A percentile compares a stretch with the other conserved stretches of the same genome.
phyloP scores from a whole-genome alignment of 306 rosid species.

The Lotus japonicus region DNA sequence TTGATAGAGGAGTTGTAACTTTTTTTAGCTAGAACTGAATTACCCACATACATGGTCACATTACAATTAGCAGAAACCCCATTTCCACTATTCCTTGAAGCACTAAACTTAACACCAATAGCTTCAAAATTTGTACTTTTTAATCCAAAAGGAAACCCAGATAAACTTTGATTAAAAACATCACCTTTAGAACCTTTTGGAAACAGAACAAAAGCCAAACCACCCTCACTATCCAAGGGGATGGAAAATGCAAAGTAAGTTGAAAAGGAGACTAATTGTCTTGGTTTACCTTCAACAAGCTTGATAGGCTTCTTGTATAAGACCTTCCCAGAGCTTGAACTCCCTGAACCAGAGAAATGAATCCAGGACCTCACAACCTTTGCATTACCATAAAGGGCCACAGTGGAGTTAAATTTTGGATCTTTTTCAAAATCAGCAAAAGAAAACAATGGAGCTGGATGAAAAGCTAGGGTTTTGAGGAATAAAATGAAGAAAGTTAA shows the following conservation, averaged over 20 bases:
- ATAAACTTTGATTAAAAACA: conserved; percentile 33
- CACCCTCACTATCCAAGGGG: conserved; percentile 35
- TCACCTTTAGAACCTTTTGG: conserved; percentile 45
- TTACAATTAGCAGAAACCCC: conserved; percentile 26
- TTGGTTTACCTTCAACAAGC: conserved; percentile 70
- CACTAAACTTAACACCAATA: conserved; percentile 39
- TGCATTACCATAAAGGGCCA: conserved; percentile 66
- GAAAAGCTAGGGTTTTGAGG: conserved; percentile 40
- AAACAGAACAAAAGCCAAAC: conserved; percentile 62
- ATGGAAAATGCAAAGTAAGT: conserved; percentile 63
- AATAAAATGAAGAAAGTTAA: conserved; percentile 33
- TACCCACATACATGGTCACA: conserved; percentile 42
- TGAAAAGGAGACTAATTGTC: conserved; percentile 58
- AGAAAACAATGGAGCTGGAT: conserved; percentile 48
- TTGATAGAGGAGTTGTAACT: conserved; percentile 33
- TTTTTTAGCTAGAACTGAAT: conserved; percentile 25
- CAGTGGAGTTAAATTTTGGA: conserved; percentile 43
- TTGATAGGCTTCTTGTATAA: conserved; percentile 64
- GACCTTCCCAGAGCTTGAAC: conserved; percentile 46
- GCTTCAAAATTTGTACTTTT: conserved; percentile 23
- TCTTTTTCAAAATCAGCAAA: conserved; percentile 50
- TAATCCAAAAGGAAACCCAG: conserved; percentile 42
- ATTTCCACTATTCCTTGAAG: conserved; percentile 29
- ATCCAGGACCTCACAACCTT: conserved; percentile 46
- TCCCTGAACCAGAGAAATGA: conserved; percentile 36